These are phyloP conservation scores for Lophiostoma macrostomum DNA, from an alignment of 495 filamentous ascomycete genomes.

Conservation along the genomic window DNA sequence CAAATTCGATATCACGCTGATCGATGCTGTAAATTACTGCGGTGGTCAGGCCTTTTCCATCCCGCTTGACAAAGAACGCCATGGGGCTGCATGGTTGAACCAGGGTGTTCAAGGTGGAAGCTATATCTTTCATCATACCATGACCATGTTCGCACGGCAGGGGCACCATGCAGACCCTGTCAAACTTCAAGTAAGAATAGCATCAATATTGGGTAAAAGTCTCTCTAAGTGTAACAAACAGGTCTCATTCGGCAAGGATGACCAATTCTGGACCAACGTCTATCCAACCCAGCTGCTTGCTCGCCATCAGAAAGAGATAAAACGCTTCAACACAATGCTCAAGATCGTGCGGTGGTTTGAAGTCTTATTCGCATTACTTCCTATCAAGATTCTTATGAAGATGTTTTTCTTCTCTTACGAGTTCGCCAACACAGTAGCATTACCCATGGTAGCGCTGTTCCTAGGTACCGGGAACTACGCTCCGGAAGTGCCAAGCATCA, in stretches of 20 bases:
- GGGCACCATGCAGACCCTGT: conserved; percentile 66
- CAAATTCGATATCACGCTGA: conserved; percentile 69
- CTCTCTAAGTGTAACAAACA: no score
- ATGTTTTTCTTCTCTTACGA: conserved; percentile 71
- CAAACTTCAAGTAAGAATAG: conserved; percentile 55
- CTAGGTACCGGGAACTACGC: conserved; percentile 70
- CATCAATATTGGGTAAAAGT: no score
- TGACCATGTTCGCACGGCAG: conserved; percentile 71
- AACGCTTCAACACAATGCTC: conserved; percentile 61
- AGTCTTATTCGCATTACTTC: conserved; percentile 68
- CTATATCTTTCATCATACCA: conserved; percentile 74
- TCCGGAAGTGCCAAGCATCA: conserved; percentile 68
- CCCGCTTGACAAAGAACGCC: conserved; percentile 60
- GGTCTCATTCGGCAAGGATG: conserved; percentile 75
- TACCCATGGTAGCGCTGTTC: conserved; percentile 76
- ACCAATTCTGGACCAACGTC: conserved; percentile 77
- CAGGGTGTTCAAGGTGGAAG: conserved; percentile 83
- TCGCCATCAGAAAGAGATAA: conserved; percentile 61
- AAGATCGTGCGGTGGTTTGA: conserved; percentile 67
- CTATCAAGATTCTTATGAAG: conserved; percentile 65
- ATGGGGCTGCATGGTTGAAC: conserved; percentile 76
- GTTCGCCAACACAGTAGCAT: conserved; percentile 68
- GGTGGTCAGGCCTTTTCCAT: conserved; percentile 86
- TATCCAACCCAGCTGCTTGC: conserved; percentile 69
- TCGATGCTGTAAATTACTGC: conserved; percentile 64